Percentiles rank a stretch among this genome's conserved stretches.
Conservation (phyloP, 768 basidiomycete genomes). For the Suillus americanus region DNA sequence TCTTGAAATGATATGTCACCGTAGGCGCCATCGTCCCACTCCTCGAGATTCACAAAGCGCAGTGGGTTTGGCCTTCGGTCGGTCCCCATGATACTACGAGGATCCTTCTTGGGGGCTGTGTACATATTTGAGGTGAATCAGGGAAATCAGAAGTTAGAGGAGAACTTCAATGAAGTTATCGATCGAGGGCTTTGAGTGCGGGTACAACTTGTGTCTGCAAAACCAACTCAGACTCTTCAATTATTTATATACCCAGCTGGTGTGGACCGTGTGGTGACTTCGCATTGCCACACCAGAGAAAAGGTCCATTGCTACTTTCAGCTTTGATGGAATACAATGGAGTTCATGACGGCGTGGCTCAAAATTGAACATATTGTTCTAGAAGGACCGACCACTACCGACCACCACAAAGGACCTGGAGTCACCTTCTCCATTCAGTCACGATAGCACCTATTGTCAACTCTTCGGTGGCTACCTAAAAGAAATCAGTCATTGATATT, state of each 20-base stretch:
- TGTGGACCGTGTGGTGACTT: neutral
- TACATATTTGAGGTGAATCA: slow-evolving; percentile 1
- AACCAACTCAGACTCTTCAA: neutral
- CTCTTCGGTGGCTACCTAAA: neutral
- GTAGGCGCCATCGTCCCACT: slow-evolving; percentile 28
- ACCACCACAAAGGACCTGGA: neutral
- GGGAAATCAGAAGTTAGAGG: neutral
- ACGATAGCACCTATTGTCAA: neutral
- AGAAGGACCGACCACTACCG: neutral
- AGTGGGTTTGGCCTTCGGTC: slow-evolving; percentile 9
- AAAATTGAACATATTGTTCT: neutral
- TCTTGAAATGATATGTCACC: slow-evolving; percentile 18
- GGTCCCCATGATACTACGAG: slow-evolving; percentile 3
- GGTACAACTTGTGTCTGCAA: neutral
- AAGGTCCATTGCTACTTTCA: neutral
- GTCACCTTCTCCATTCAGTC: neutral
- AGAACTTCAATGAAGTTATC: neutral
- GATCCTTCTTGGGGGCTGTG: neutral
- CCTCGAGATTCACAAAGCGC: slow-evolving; percentile 22
- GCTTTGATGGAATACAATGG: slow-evolving; percentile 7
- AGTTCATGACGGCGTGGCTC: neutral
- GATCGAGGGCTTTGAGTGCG: neutral
- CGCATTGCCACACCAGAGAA: neutral
- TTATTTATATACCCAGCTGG: neutral
- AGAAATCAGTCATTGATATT: neutral